phyloP scores from a whole-genome alignment of 129 eudicot genomes.

The Solidago caesia region DNA sequence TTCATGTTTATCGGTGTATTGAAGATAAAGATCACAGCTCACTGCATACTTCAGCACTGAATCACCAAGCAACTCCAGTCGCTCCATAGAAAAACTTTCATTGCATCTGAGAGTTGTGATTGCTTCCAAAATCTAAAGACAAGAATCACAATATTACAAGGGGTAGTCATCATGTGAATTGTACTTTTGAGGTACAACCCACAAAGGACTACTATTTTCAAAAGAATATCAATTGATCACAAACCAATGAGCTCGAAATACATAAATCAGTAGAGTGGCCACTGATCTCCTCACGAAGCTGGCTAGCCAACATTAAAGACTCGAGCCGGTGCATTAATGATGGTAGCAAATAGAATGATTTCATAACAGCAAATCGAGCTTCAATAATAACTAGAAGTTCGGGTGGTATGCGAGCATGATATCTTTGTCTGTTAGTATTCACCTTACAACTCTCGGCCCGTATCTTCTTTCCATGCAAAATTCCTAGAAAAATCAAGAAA shows the following conservation, averaged over 20 bases:
- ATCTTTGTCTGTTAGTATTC: conserved; percentile 36
- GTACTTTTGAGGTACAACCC: conserved; percentile 2
- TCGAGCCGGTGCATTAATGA: conserved; percentile 85
- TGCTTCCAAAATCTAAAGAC: conserved; percentile 80
- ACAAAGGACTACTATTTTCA: background rate
- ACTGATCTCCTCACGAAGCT: conserved; percentile 64
- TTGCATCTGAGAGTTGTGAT: conserved; percentile 76
- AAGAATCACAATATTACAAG: background rate
- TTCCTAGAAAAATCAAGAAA: conserved; percentile 29
- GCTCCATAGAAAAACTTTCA: conserved; percentile 90
- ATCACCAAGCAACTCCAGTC: conserved; percentile 95
- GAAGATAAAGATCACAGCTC: conserved; percentile 74
- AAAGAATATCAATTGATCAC: conserved; percentile 23
- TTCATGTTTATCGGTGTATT: conserved; percentile 63
- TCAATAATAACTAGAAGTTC: conserved; percentile 72
- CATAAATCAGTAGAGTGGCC: conserved; percentile 30
- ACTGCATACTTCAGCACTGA: conserved; percentile 80
- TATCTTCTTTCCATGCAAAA: conserved; percentile 37
- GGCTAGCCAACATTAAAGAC: conserved; percentile 91
- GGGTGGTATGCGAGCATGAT: conserved; percentile 76
- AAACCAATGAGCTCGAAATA: conserved; percentile 70
- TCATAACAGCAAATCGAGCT: conserved; percentile 50
- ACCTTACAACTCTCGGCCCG: conserved; percentile 31
- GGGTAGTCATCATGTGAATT: background rate
- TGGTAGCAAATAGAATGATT: conserved; percentile 78